Percentiles rank a stretch among this genome's conserved stretches.
Conservation (phyloP, 768 basidiomycete genomes). For the Tulasnella sp. region DNA sequence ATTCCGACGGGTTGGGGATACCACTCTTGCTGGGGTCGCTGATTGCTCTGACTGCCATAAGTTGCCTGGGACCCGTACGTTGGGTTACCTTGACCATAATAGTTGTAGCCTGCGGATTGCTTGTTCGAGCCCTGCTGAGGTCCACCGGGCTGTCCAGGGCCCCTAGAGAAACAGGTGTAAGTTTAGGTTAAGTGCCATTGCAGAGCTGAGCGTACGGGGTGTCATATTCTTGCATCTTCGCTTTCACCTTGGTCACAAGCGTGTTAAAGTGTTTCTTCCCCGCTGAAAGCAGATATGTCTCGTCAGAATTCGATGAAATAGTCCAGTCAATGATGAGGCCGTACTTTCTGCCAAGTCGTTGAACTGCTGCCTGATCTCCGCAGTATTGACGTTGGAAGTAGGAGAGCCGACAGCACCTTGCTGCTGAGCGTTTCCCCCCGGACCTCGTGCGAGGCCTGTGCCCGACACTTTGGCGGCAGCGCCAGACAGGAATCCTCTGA, state of each 20-base stretch:
- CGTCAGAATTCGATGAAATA: not conserved
- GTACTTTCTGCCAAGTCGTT: conserved; percentile 69
- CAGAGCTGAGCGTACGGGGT: conserved; percentile 31
- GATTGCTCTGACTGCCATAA: not conserved
- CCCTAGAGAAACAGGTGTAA: not conserved
- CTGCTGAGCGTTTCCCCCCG: not conserved
- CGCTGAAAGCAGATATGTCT: conserved; percentile 33
- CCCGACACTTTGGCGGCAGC: conserved; percentile 27
- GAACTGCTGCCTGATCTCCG: conserved; percentile 56
- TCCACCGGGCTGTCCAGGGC: not conserved
- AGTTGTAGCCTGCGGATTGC: not conserved
- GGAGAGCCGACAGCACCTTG: not conserved
- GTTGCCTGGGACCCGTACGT: not conserved
- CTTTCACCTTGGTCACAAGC: conserved; percentile 67
- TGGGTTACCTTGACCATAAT: not conserved
- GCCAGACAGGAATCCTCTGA: conserved; percentile 40
- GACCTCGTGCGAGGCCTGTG: conserved; percentile 8
- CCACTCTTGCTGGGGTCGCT: not conserved
- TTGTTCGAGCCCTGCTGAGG: not conserved
- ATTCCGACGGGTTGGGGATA: not conserved
- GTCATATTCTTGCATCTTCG: conserved; percentile 77
- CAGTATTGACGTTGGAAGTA: not conserved
- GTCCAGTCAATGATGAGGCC: conserved; percentile 27
- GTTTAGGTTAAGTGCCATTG: conserved; percentile 9
- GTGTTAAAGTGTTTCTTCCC: conserved; percentile 72